These are phyloP conservation scores for Carex myosuroides DNA, from an alignment of 176 grass and related monocot species.

Conservation along the genomic window DNA sequence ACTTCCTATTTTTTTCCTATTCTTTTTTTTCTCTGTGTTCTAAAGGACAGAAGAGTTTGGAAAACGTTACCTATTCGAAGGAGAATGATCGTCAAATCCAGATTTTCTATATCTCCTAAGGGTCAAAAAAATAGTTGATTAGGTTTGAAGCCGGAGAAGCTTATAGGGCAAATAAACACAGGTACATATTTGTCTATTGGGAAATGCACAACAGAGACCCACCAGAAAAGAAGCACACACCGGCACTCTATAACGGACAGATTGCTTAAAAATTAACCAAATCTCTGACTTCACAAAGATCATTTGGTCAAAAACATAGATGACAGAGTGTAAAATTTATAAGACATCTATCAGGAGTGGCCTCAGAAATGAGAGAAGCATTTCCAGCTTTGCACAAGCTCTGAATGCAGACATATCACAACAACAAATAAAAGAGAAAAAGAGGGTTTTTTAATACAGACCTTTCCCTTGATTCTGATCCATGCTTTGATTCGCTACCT, in stretches of 20 bases:
- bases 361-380: neutral
- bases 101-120: slow-evolving; percentile 39
- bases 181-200: neutral
- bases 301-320: neutral
- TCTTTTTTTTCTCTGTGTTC: slow-evolving; percentile 29
- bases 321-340: neutral
- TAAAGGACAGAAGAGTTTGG: slow-evolving; percentile 22
- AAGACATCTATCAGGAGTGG: neutral
- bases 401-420: neutral
- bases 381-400: neutral
- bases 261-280: neutral
- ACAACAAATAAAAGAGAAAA: neutral
- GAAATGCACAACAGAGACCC: neutral
- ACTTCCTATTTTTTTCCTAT: slow-evolving; percentile 38
- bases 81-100: slow-evolving; percentile 36
- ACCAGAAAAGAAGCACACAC: neutral
- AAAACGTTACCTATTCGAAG: slow-evolving; percentile 28
- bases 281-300: neutral
- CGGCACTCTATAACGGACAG: neutral
- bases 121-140: neutral
- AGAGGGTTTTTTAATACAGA: neutral
- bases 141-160: neutral
- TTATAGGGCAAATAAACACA: neutral
- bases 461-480: slow-evolving; percentile 12
- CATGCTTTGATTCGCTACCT: neutral